phyloP scores from a whole-genome alignment of 352 stramenopile species.

The Phytophthora ohioensis region DNA sequence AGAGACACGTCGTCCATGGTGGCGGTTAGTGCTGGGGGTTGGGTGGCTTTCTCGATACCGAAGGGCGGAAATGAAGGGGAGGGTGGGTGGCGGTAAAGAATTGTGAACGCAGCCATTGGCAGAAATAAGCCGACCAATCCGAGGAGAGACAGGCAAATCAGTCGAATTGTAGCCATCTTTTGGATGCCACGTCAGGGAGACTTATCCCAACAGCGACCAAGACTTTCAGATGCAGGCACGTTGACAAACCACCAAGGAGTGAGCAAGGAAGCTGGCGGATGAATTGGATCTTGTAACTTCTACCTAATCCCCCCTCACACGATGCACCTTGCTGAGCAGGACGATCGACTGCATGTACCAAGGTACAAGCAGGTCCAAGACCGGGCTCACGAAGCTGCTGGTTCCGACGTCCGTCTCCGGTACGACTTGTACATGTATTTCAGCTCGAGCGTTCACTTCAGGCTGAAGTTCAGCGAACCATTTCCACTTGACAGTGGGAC shows the following conservation, averaged over 20 bases:
- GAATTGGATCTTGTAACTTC: no score
- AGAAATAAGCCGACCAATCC: slow-evolving; percentile 31
- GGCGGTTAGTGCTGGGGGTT: not conserved
- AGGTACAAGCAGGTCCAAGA: not conserved
- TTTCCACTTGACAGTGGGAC: not conserved
- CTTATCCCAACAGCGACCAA: no score
- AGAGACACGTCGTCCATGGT: slow-evolving; percentile 63
- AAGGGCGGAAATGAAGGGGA: slow-evolving; percentile 33
- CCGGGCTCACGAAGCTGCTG: not conserved
- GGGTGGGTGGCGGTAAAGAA: slow-evolving; percentile 25
- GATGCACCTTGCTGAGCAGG: no score
- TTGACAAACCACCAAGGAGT: no score
- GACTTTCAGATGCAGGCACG: no score
- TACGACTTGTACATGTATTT: not conserved
- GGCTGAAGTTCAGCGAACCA: not conserved
- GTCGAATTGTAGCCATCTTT: slow-evolving; percentile 20
- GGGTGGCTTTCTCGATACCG: slow-evolving; percentile 16
- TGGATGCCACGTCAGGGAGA: no score
- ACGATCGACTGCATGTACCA: no score
- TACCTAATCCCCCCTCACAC: no score
- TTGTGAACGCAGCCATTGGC: slow-evolving; percentile 22
- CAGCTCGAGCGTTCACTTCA: not conserved
- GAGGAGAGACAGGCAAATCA: slow-evolving; percentile 22
- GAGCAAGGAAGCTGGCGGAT: no score
- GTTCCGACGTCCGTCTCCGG: no score